Evolutionary conservation across 495 filamentous ascomycete species (phyloP).

Genomic region (Margaritispora aquatica): DNA sequence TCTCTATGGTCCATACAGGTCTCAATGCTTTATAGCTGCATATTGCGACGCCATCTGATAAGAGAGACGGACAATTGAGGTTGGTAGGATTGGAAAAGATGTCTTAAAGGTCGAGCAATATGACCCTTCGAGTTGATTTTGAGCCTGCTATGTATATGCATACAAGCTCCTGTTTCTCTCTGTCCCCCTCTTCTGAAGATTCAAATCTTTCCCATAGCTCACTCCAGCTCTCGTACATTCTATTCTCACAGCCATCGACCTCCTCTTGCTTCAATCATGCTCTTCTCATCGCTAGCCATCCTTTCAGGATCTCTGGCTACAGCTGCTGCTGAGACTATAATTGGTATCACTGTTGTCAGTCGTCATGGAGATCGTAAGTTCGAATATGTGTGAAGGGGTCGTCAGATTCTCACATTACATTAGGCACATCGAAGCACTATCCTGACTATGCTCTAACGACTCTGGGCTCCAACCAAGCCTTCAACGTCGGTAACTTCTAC

Average conservation of each 20-base stretch:
- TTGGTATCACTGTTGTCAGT: constrained; percentile 61
- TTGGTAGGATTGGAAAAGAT: no score
- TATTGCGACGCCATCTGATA: neutral
- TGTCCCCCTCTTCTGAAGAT: no score
- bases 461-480: constrained; percentile 54
- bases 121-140: no score
- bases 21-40: neutral
- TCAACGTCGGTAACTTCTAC: constrained; percentile 52
- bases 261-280: neutral
- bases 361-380: constrained; percentile 66
- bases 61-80: neutral
- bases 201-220: no score
- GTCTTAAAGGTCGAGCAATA: no score
- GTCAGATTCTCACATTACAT: no score
- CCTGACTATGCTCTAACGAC: neutral
- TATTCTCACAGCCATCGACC: no score
- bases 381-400: no score
- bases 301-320: constrained; percentile 25
- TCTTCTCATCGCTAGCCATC: neutral
- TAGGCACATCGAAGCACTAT: neutral
- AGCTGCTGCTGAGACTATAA: constrained; percentile 49
- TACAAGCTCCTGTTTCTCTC: no score
- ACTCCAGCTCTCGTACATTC: neutral
- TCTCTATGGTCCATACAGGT: no score
- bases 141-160: no score